Percentiles rank a stretch among this genome's conserved stretches.
Evolutionary conservation across 139 green algal species (phyloP).

Genomic region (Diplosphaera chodatii): DNA sequence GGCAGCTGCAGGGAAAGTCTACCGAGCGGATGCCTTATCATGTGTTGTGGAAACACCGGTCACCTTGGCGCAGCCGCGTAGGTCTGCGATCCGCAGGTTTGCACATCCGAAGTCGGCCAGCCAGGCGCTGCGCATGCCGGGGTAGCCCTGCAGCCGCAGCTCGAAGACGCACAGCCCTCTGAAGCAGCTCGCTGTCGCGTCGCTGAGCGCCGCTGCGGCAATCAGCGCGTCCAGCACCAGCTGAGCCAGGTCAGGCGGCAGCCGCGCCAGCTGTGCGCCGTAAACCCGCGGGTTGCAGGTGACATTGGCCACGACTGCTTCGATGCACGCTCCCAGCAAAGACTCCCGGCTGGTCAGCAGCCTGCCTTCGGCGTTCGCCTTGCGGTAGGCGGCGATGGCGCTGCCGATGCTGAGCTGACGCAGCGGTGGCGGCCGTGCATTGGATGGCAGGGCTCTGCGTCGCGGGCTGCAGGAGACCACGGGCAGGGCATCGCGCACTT

Average conservation of each 20-base stretch:
- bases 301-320: neutral
- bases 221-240: constrained; percentile 30
- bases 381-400: neutral
- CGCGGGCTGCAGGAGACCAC: neutral
- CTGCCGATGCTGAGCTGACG: neutral
- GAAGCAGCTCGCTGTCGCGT: constrained; percentile 5
- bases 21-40: neutral
- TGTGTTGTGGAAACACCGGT: neutral
- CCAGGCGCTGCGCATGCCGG: constrained; percentile 9
- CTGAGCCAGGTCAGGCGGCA: constrained; percentile 32
- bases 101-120: constrained; percentile 11
- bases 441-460: neutral
- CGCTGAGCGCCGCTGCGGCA: neutral
- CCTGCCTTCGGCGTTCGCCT: neutral
- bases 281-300: neutral
- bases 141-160: constrained; percentile 16
- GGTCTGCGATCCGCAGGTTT: constrained; percentile 8
- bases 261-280: neutral
- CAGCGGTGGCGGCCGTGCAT: too few species aligned
- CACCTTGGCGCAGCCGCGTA: constrained; percentile 19
- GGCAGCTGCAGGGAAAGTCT: neutral
- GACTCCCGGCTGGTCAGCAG: neutral
- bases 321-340: neutral
- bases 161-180: constrained; percentile 14
- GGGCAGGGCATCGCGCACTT: neutral